Evolutionary conservation across 176 grass and related monocot genomes (phyloP).

Genomic region (Hyparrhenia diplandra): DNA sequence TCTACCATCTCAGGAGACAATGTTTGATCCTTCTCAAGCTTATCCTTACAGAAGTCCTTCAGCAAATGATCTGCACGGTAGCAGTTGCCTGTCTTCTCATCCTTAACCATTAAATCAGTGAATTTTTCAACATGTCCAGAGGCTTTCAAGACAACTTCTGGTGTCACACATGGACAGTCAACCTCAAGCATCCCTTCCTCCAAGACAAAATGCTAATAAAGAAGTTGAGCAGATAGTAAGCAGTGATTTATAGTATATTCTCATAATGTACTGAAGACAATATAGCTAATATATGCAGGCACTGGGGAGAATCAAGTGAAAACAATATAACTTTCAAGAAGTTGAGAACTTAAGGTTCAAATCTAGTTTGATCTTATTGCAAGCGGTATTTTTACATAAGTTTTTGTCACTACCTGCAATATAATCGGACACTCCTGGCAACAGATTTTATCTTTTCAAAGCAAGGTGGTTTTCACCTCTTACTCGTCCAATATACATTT

Average conservation of each 20-base stretch:
- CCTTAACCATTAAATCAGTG: slow-evolving; percentile 93
- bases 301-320: background rate
- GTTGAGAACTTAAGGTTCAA: background rate
- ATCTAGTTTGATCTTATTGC: background rate
- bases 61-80: slow-evolving; percentile 92
- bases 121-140: slow-evolving; percentile 95
- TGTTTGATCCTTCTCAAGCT: slow-evolving; percentile 59
- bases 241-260: background rate
- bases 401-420: background rate
- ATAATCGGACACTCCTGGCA: background rate
- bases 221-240: background rate
- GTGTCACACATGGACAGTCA: slow-evolving; percentile 90
- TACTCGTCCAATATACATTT: background rate
- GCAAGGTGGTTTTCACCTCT: background rate
- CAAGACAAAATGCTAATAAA: slow-evolving; percentile 82
- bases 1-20: slow-evolving; percentile 45
- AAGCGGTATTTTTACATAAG: background rate
- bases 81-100: slow-evolving; percentile 83
- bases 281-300: background rate
- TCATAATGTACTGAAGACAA: background rate
- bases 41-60: slow-evolving; percentile 91
- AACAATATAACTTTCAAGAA: background rate
- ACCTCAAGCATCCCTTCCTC: slow-evolving; percentile 94
- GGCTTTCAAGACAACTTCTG: slow-evolving; percentile 81
- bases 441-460: background rate